These are phyloP conservation scores for Grosmannia serpens DNA, from an alignment of 2,329 filamentous ascomycete species.

Conservation along the genomic window DNA sequence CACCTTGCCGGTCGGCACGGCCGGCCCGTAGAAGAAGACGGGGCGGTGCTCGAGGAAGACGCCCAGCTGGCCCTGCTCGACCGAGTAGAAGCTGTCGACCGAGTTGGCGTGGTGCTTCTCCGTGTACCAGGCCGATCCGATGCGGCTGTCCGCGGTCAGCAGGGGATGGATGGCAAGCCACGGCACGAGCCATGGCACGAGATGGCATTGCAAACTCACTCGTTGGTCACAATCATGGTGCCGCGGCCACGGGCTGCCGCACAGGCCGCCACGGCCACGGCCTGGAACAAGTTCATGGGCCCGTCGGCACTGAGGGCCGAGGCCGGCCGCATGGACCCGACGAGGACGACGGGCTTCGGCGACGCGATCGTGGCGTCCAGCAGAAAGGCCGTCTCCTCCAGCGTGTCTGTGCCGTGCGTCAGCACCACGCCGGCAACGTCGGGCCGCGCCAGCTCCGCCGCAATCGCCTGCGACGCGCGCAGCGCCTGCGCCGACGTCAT, in stretches of 20 bases:
- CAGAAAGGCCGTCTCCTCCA: slow-evolving; percentile 55
- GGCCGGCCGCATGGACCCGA: slow-evolving; percentile 52
- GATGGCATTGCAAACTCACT: slow-evolving; percentile 15
- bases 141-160: slow-evolving; percentile 23
- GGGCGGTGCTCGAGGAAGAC: slow-evolving; percentile 45
- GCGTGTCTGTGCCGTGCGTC: slow-evolving; percentile 54
- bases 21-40: slow-evolving; percentile 46
- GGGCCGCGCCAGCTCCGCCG: slow-evolving; percentile 32
- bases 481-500: slow-evolving; percentile 38
- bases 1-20: slow-evolving; percentile 32
- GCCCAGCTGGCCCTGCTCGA: slow-evolving; percentile 45
- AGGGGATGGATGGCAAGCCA: not conserved
- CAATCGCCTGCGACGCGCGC: slow-evolving; percentile 34
- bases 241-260: slow-evolving; percentile 36
- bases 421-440: slow-evolving; percentile 39
- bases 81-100: slow-evolving; percentile 48
- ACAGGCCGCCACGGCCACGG: slow-evolving; percentile 42
- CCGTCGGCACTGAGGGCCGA: slow-evolving; percentile 53
- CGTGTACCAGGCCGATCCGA: slow-evolving; percentile 44
- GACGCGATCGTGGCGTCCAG: slow-evolving; percentile 45
- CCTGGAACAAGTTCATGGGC: slow-evolving; percentile 46
- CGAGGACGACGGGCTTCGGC: slow-evolving; percentile 46
- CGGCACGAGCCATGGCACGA: not conserved
- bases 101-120: slow-evolving; percentile 52
- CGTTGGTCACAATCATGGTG: slow-evolving; percentile 48